Conservation (phyloP, 805 yeast genomes). For the Debaryomyces tyrocola region DNA sequence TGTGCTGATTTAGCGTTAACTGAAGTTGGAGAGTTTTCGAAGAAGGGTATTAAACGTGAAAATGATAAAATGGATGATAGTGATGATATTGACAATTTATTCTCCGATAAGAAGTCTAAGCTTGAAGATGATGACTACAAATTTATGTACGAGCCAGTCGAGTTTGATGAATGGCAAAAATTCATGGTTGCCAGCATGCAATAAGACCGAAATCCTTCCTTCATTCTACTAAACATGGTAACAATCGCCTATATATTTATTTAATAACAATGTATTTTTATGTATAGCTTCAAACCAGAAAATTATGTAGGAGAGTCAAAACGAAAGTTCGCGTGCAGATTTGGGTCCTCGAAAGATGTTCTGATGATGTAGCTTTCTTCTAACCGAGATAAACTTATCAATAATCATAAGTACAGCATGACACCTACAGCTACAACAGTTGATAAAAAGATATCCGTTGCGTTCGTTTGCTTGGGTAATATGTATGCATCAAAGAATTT, state of each 20-base stretch:
- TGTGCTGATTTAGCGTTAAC: conserved; percentile 16
- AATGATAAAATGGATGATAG: conserved; percentile 21
- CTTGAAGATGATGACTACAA: conserved; percentile 17
- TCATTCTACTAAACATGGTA: no score
- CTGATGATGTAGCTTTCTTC: neutral
- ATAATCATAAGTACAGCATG: conserved; percentile 6
- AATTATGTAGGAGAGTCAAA: no score
- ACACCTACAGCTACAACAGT: conserved; percentile 15
- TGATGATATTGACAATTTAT: conserved; percentile 36
- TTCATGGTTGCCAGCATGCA: conserved; percentile 20
- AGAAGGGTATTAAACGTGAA: conserved; percentile 20
- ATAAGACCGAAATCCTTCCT: neutral
- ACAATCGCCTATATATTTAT: no score
- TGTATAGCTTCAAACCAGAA: no score
- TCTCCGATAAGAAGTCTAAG: conserved; percentile 36
- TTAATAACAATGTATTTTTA: no score
- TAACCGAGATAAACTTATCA: neutral
- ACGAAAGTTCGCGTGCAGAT: no score
- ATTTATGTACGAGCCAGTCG: conserved; percentile 30
- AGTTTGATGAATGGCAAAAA: conserved; percentile 36
- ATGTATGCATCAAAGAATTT: conserved; percentile 48
- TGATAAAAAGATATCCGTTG: conserved; percentile 54
- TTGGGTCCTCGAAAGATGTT: no score
- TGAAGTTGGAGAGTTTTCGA: conserved; percentile 2
- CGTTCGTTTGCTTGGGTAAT: conserved; percentile 89